Base-by-base conservation (phyloP, 352 stramenopile species). In the Phytophthora pini region DNA sequence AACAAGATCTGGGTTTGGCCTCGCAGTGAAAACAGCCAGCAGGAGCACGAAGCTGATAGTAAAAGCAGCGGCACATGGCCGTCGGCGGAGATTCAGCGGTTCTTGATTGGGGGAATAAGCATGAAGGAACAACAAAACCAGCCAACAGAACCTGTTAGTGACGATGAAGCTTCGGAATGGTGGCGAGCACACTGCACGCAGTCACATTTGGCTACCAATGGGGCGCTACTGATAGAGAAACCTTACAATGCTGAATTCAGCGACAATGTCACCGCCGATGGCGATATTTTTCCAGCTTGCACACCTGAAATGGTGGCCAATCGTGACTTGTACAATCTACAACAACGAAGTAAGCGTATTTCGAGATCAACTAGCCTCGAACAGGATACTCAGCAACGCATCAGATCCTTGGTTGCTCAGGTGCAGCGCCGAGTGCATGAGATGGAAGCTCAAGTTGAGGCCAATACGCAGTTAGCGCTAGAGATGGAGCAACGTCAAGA, bases 161-260 rank as follows among this genome's bases (percentile, higher is more conserved):
- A 86, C 24, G 45, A 56, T 11, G 64, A 74, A 10, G 82, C 76
- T 39, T 90, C 79, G 3, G 52, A 63, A 49, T 90, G 82, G 82
- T 91, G 82, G 82, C 58, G 62, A 57, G 80, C 82, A 2, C 80
- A 91, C 52, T 86, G 77, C 31, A 77, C 69, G 51, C 77, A 86
- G 49, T 74, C 74, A 5, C 77, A 82, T 24, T 61, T 85, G 65
- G 46, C 55, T 32, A 56, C 27, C 32, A 68, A 63, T 6, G 59
- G 52, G 13, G 41, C 40, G 9, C 17, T 61, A 12, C 8, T 64
- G 11, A 62, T 66, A 6, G n/a, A 54, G 26, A 63, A 41, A 5
- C 57, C 32, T 40, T 57, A 61, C 38, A 62, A 48, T 39, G 43
- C 47, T 27, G 41, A 68, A 46, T 67, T 58, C 61, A 73, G 57